Evolutionary conservation across 2,329 filamentous ascomycete species (phyloP), one percentile per base, ranked within the genome.

Genomic region (Sporothrix brunneoviolacea): DNA sequence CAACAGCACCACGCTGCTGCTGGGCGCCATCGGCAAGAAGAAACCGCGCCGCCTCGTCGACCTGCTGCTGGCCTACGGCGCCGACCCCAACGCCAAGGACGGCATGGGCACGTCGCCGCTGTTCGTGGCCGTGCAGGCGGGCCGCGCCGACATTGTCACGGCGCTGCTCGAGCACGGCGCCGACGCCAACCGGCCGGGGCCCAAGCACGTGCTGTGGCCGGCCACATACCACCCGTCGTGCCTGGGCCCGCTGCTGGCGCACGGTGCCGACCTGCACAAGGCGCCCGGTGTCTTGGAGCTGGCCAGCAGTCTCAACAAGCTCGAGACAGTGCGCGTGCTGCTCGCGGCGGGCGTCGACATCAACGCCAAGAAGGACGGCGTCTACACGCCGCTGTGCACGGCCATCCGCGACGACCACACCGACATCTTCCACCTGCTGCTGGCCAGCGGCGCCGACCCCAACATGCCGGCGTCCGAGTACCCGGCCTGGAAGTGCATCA

Each of bases 141-240:
- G 72, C 10, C 73, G 82, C 6, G 65, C 74, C 43, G 80, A 84
- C 52, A 68, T 84, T 1, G 75, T 83, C 53, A 70, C 65, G 8
- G 62, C 61, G 2, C 65, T 74, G 27, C 60, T 74, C 3, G 66
- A 84, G 46, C 73, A 82, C 49, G 75, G 77, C 3, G 84, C 83
- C 2, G 76, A 86, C 58, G 76, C 82, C 8, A 87, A 88, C 61
- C 68, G 86, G 6, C 83, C 83, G 2, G 82, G 80, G 1, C 82
- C 82, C 10, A 84, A 85, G 63, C 79, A 86, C 66, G 77, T 82
- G 65, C 71, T 87, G 21, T 83, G 83, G 83, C 80, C 81, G 2
- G 72, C 82, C 0, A 76, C 75, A 0, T 79, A 81, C 64, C 73
- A 82, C 46, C 70, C 81, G 0, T 65, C 70, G 8, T 82, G 77